Conservation (phyloP, 164 flowering plant genomes). For the Vitis riparia region DNA sequence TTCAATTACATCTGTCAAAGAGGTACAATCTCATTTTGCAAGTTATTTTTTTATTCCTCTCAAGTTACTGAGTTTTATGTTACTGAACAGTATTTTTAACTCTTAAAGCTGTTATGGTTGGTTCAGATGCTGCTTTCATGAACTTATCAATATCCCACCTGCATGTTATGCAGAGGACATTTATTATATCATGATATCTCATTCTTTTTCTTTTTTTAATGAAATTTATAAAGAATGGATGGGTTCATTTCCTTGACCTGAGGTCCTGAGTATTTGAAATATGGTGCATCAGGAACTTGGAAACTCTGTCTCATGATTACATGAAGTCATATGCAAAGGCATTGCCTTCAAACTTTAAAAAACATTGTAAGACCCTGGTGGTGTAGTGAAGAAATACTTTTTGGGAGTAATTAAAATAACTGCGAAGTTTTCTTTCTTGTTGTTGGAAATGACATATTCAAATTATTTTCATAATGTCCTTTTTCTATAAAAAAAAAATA, state of each 20-base stretch:
- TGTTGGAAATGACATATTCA: background rate
- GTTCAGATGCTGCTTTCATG: background rate
- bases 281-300: background rate
- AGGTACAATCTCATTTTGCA: constrained; percentile 21
- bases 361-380: background rate
- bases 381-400: background rate
- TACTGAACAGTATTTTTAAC: too few species aligned
- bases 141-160: background rate
- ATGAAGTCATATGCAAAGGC: too few species aligned
- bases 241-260: background rate
- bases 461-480: background rate
- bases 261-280: background rate
- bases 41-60: background rate
- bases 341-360: too few species aligned
- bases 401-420: background rate
- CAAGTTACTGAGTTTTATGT: background rate
- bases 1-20: constrained; percentile 17
- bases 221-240: background rate
- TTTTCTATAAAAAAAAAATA: background rate
- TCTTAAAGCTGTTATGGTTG: background rate
- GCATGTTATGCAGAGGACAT: background rate
- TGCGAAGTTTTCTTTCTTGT: background rate
- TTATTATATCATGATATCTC: background rate
- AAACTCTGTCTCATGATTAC: background rate
- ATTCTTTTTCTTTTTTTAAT: background rate